Evolutionary conservation across 2,329 filamentous ascomycete genomes (phyloP).

Genomic region (Hymenoscyphus scutula): DNA sequence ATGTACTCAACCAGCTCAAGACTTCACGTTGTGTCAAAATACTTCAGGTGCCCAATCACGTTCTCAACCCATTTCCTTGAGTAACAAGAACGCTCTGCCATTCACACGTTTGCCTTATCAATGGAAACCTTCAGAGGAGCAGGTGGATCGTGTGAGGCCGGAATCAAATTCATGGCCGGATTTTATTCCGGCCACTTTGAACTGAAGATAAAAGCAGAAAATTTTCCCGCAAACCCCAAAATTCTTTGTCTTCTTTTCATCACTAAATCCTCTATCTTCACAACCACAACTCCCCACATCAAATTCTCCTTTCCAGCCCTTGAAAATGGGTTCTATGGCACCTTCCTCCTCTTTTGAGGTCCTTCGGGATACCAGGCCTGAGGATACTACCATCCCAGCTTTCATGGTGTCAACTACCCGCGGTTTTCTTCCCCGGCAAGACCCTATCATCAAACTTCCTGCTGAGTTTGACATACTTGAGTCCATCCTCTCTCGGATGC

Average conservation of each 20-base stretch:
- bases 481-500: conserved; percentile 72
- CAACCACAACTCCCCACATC: not conserved
- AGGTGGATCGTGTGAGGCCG: conserved; percentile 1
- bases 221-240: conserved; percentile 18
- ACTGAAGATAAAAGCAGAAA: conserved; percentile 29
- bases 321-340: conserved; percentile 34
- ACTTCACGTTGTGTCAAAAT: not conserved
- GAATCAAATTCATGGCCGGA: conserved; percentile 30
- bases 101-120: conserved; percentile 5
- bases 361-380: conserved; percentile 59
- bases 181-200: conserved; percentile 31
- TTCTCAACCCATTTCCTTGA: not conserved
- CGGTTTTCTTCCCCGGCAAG: conserved; percentile 69
- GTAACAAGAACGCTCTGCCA: not conserved
- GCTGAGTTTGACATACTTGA: conserved; percentile 70
- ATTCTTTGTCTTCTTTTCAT: conserved; percentile 22
- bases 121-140: not conserved
- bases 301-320: not conserved
- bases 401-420: conserved; percentile 77
- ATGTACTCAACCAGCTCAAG: not conserved
- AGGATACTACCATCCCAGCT: conserved; percentile 63
- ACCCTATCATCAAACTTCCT: conserved; percentile 64
- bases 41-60: not conserved
- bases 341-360: conserved; percentile 51
- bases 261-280: conserved; percentile 7